Base-by-base conservation (phyloP, 148 eudicot genomes). In the Salicornia ramosissima region DNA sequence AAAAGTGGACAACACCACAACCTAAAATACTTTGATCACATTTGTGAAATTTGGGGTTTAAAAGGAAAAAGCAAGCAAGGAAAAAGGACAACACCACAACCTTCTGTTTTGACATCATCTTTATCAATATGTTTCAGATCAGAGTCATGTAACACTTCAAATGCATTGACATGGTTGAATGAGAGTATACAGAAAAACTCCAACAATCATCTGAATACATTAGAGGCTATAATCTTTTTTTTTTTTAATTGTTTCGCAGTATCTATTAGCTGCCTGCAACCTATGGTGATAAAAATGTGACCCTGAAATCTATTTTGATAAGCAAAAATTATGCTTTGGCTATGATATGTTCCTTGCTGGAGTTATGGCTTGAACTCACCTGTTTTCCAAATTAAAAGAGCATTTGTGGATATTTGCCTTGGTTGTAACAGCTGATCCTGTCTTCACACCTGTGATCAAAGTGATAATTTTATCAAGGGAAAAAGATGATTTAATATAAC, bases 381-480 rank as follows among this genome's bases (percentile, higher is more conserved):
- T 85, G 81, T 73, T 82, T 86, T 78, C 91, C 0, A 80, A 79
- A 36, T 54, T 86, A 64, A 92, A 92, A 75, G 88, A 82, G 51
- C 65, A 76, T 74, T 85, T 94, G 96, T 81, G 84, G 86, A 75
- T 86, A 67, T 88, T 92, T 65, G 71, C 72, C 56, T 75, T 88
- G 85, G 86, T 92, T 59, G 19, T 92, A 58, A 92, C 96, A 58
- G 98, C 98, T 77, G 96, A 96, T 18, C 85, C 72, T 71, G 80
- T 94, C 63, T 92, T 92, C 75, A 86, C 98, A 25, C 98, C 90
- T 80, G 77, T 82, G 34, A 92, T 92, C 71, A 88, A 81, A 76
- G 65, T 78, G n/a, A n/a, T n/a, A n/a, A n/a, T n/a, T n/a, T n/a
- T n/a, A n/a, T n/a, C n/a, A n/a, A n/a, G n/a, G n/a, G n/a, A n/a